Conservation (phyloP, 805 yeast species). For the Tetrapisispora taiwanensis region DNA sequence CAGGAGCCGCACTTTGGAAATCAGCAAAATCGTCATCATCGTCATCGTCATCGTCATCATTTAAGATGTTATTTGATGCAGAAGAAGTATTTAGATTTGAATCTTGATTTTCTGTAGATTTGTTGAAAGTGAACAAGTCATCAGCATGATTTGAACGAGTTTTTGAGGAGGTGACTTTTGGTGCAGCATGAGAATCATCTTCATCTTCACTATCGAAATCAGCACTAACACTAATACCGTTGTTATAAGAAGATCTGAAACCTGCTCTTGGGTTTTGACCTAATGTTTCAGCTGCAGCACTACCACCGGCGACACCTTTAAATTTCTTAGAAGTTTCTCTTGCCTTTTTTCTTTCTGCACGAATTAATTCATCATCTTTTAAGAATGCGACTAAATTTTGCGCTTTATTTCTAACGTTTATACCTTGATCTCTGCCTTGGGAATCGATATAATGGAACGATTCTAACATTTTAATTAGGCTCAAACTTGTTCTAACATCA, state of each 20-base stretch:
- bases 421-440: conserved; percentile 92
- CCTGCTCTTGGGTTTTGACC: conserved; percentile 24
- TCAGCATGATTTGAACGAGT: conserved; percentile 17
- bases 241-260: conserved; percentile 12
- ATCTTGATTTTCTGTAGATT: neutral
- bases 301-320: conserved; percentile 66
- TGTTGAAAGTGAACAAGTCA: conserved; percentile 2
- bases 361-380: conserved; percentile 63
- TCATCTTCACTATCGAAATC: conserved; percentile 39
- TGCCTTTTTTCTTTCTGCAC: conserved; percentile 86
- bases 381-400: conserved; percentile 62
- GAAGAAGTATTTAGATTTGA: conserved; percentile 29
- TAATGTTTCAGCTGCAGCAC: conserved; percentile 24
- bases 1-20: conserved; percentile 60
- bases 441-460: conserved; percentile 90
- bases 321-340: conserved; percentile 74
- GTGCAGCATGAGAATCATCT: conserved; percentile 55
- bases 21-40: conserved; percentile 74
- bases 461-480: conserved; percentile 76
- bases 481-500: conserved; percentile 77
- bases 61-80: neutral
- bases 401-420: conserved; percentile 86
- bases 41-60: conserved; percentile 31
- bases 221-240: conserved; percentile 29
- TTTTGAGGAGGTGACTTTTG: conserved; percentile 52